A percentile compares a stretch with the other conserved stretches of the same genome.
phyloP scores from a whole-genome alignment of 2,329 filamentous ascomycete genomes.

The Zymoseptoria pseudotritici region DNA sequence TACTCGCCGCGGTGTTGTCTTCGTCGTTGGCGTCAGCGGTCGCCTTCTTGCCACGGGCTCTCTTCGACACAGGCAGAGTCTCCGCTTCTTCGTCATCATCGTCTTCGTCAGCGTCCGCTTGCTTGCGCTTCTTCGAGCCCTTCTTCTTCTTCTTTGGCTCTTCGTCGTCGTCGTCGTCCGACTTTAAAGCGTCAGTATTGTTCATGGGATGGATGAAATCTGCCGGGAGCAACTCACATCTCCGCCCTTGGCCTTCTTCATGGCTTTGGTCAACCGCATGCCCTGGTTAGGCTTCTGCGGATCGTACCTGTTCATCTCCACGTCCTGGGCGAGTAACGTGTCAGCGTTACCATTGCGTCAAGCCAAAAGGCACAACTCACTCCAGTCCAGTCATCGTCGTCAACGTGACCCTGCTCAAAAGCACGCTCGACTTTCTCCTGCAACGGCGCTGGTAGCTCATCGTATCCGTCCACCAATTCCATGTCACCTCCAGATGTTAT shows the following conservation, averaged over 20 bases:
- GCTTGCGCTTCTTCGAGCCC: slow-evolving; percentile 16
- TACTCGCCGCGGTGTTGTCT: slow-evolving; percentile 18
- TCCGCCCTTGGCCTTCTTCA: slow-evolving; percentile 11
- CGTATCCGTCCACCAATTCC: slow-evolving; percentile 69
- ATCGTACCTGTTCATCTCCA: slow-evolving; percentile 67
- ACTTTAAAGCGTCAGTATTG: not conserved
- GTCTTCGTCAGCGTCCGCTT: slow-evolving; percentile 11
- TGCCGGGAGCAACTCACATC: not conserved
- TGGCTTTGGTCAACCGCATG: slow-evolving; percentile 31
- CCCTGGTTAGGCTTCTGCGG: slow-evolving; percentile 24
- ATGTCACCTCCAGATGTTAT: slow-evolving; percentile 52
- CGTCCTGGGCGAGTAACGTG: slow-evolving; percentile 48
- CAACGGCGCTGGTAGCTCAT: slow-evolving; percentile 61
- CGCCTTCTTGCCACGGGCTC: slow-evolving; percentile 12
- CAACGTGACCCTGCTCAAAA: slow-evolving; percentile 70
- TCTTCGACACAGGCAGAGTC: slow-evolving; percentile 15
- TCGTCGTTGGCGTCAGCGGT: slow-evolving; percentile 21
- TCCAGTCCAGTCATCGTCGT: slow-evolving; percentile 79
- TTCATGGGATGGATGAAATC: not conserved
- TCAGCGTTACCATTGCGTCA: slow-evolving; percentile 3
- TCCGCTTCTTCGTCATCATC: slow-evolving; percentile 26
- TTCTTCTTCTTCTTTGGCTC: slow-evolving; percentile 10
- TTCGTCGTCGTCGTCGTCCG: not conserved
- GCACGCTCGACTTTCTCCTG: slow-evolving; percentile 69
- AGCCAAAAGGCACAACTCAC: slow-evolving; percentile 47